A percentile compares a stretch with the other conserved stretches of the same genome.
Conservation (phyloP, 257 asterid genomes). For the Asclepias syriaca region DNA sequence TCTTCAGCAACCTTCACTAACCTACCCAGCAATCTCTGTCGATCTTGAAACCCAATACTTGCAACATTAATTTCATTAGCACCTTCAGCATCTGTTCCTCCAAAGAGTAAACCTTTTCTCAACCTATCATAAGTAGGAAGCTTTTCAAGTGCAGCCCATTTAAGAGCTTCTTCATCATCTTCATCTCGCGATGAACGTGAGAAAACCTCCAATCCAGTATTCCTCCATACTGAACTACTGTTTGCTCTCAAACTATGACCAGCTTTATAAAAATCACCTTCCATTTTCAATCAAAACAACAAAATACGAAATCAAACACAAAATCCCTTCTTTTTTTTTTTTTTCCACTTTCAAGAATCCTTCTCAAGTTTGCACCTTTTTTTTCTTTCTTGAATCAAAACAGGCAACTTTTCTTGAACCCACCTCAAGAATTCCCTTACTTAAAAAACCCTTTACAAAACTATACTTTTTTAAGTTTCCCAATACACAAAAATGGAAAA, state of each 20-base stretch:
- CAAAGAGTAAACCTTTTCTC: slow-evolving; percentile 54
- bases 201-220: slow-evolving; percentile 34
- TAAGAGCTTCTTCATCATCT: slow-evolving; percentile 64
- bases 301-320: not conserved
- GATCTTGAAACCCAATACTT: slow-evolving; percentile 41
- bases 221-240: slow-evolving; percentile 52
- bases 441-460: too few relatives aligned
- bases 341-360: not conserved
- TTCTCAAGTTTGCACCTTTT: not conserved
- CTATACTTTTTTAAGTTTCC: too few relatives aligned
- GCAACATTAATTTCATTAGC: slow-evolving; percentile 43
- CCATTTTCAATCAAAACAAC: slow-evolving; percentile 2
- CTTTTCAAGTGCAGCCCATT: slow-evolving; percentile 67
- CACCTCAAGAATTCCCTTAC: too few relatives aligned
- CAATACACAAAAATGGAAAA: too few relatives aligned
- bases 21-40: slow-evolving; percentile 41
- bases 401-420: not conserved
- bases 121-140: slow-evolving; percentile 64
- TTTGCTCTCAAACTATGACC: slow-evolving; percentile 31
- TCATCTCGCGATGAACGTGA: slow-evolving; percentile 49
- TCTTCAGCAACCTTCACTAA: slow-evolving; percentile 41
- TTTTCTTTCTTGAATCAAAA: not conserved
- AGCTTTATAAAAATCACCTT: slow-evolving; percentile 10
- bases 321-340: too few relatives aligned
- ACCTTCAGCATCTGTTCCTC: slow-evolving; percentile 36